Base-by-base conservation (phyloP, 352 stramenopile species). In the Phytophthora pisi region DNA sequence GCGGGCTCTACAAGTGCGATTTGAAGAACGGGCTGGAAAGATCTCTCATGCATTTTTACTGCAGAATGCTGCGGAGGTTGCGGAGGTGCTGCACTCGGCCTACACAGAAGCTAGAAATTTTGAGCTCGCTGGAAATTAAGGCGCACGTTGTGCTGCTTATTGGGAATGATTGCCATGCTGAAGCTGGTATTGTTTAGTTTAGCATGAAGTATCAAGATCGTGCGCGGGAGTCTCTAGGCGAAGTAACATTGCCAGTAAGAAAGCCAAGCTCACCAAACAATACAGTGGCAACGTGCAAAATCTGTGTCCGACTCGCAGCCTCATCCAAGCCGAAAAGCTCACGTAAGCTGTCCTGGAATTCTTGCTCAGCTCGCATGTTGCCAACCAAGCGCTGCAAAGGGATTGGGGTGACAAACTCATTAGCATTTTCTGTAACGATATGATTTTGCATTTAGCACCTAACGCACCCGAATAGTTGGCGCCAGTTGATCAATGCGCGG, bases 41-140 rank as follows among this genome's bases (percentile, higher is more conserved):
- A 69, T 89, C 40, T 77, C 81, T n/a, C 70, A 82, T 57, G 64
- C 73, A 0, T 74, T 85, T 15, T 40, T 91, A 20, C 59, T 90
- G 7, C 4, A 71, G n/a, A 70, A 78, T 47, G 67, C 76, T 51
- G 47, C 71, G 15, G 66, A 86, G 45, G 74, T 90, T 34, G 79
- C 88, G 11, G 64, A 75, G 5, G 62, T 84, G 9, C n/a, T 91
- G 7, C 83, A 91, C 55, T 56, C 59, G 54, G 64, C 60, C n/a
- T 78, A 78, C 45, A 76, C 71, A 2, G 31, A 70, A 23, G 62
- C 71, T 26, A 78, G 54, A 52, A 51, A 62, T 15, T 34, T 75
- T 20, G 76, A 75, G 24, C 49, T 78, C 28, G 45, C 46, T 57
- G 49, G 5, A 31, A 54, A 47, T 4, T 64, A 64, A 34, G 23